Conservation (phyloP, 768 basidiomycete genomes). For the Trametes coccinea region DNA sequence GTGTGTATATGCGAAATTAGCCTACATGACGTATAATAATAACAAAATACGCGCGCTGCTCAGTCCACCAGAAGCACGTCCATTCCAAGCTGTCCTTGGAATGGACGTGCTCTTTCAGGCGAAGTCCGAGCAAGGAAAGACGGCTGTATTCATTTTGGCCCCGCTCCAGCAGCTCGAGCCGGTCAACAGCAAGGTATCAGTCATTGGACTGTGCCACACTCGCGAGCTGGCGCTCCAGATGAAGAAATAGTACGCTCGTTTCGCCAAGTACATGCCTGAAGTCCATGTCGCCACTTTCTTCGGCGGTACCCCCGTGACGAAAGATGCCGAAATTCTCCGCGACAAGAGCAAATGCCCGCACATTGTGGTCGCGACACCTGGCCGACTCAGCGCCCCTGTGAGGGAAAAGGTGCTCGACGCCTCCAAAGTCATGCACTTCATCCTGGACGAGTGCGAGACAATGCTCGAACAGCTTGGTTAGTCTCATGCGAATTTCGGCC, state of each 20-base stretch:
- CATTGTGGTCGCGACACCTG: conserved; percentile 97
- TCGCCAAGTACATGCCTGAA: conserved; percentile 99
- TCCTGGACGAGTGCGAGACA: conserved; percentile 99
- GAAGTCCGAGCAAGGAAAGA: conserved; percentile 98
- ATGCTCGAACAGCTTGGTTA: conserved; percentile 99
- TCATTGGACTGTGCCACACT: conserved; percentile 97
- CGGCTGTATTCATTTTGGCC: conserved; percentile 97
- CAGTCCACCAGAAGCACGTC: conserved; percentile 99
- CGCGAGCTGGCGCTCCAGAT: conserved; percentile 99
- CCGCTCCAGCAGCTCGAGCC: conserved; percentile 98
- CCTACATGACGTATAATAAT: not conserved
- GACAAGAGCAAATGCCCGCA: conserved; percentile 98
- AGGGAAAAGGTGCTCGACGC: conserved; percentile 95
- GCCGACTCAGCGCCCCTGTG: conserved; percentile 92
- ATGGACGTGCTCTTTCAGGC: conserved; percentile 99
- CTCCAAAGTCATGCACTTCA: conserved; percentile 98
- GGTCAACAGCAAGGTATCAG: conserved; percentile 96
- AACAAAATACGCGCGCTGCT: not conserved
- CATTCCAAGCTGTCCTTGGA: conserved; percentile 98
- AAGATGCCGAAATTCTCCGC: conserved; percentile 91
- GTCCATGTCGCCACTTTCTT: conserved; percentile 98
- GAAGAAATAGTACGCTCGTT: conserved; percentile 99
- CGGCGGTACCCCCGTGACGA: conserved; percentile 92
- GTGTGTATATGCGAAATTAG: conserved; percentile 42
- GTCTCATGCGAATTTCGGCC: conserved; percentile 81